phyloP scores from a whole-genome alignment of 768 basidiomycete genomes.

The Suillus placidus region DNA sequence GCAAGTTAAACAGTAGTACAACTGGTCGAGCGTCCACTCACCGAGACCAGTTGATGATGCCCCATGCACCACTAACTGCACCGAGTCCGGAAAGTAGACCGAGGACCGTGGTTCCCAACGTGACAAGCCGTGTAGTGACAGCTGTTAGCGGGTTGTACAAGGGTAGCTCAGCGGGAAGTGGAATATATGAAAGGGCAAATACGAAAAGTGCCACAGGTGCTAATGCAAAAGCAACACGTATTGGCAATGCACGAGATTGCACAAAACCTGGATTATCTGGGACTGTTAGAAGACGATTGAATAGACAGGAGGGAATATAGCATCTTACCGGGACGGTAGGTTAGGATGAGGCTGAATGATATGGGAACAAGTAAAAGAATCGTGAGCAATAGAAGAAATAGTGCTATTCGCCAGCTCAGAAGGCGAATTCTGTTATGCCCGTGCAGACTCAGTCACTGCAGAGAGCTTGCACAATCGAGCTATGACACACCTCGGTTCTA shows the following conservation, averaged over 20 bases:
- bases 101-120: constrained; percentile 78
- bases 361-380: constrained; percentile 72
- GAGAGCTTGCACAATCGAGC: constrained; percentile 4
- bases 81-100: constrained; percentile 82
- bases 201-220: constrained; percentile 59
- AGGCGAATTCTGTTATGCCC: constrained; percentile 52
- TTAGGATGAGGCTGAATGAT: constrained; percentile 60
- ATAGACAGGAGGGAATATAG: constrained; percentile 1
- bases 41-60: constrained; percentile 7
- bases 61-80: constrained; percentile 69
- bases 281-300: neutral
- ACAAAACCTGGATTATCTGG: constrained; percentile 7
- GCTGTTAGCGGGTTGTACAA: constrained; percentile 47
- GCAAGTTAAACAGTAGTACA: constrained; percentile 7
- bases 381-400: constrained; percentile 57
- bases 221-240: constrained; percentile 44
- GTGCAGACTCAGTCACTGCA: constrained; percentile 1
- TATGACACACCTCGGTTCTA: constrained; percentile 55
- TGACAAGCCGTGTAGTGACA: constrained; percentile 64
- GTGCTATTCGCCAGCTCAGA: constrained; percentile 69
- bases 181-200: constrained; percentile 64
- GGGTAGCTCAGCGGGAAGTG: constrained; percentile 57
- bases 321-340: constrained; percentile 39
- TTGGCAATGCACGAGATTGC: constrained; percentile 33
- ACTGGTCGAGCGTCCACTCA: neutral